Evolutionary conservation across 2,329 filamentous ascomycete genomes (phyloP), one percentile per base, ranked within the genome.

Genomic region (Aspergillus spinulosporus): DNA sequence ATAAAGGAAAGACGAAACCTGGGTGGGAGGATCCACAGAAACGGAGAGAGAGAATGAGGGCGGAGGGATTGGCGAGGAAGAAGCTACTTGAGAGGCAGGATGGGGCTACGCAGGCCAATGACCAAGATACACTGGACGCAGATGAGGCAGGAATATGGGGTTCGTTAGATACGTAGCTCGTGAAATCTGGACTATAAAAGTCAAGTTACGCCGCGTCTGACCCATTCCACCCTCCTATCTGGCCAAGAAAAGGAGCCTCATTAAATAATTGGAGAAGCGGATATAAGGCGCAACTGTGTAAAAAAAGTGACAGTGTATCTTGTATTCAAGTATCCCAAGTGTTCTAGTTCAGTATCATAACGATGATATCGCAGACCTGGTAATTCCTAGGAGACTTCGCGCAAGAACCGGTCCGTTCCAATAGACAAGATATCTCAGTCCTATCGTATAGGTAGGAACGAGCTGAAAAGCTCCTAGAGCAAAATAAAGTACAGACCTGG

Each of bases 1-100:
- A 55, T 31, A 71, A 61, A 57, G 59, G 55, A 21, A 68, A 67
- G 59, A 40, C 49, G 3, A 65, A 62, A 42, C 51, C 55, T 43
- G 65, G 61, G 5, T 76, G 74, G 74, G 75, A 78, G 57, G 73
- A 76, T 61, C 59, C 67, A 7, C 68, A 71, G 34, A 62, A 49
- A 11, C 67, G 76, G 49, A 71, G 66, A 56, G 68, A 72, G 59
- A 72, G 74, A 59, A 78, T 74, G 62, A 68, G 70, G 54, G 69
- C 69, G 29, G 76, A 78, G 57, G 76, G 76, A 0, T 52, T 78
- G 51, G 62, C 58, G 60, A 72, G 65, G 56, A 73, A 74, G 62
- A 67, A 67, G 43, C 36, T 61, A 2, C 54, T 66, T 44, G 63
- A 66, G 34, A 44, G 53, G 34, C 58, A 64, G 21, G 21, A 21